These are phyloP conservation scores for Voacanga thouarsii DNA, from an alignment of 257 asterid genomes.

Conservation along the genomic window DNA sequence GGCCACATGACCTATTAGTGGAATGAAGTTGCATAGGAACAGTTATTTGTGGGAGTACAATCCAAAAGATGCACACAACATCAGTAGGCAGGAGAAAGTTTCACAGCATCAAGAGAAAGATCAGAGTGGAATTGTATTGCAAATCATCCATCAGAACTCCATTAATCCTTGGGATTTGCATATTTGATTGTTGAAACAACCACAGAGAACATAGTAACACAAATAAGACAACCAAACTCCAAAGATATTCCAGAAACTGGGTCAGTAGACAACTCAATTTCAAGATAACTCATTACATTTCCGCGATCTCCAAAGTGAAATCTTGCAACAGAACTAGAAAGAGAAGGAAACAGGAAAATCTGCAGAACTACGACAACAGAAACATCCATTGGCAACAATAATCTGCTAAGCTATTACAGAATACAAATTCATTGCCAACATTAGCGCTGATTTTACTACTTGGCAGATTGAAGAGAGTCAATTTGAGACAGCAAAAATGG, in stretches of 20 bases:
- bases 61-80: not conserved
- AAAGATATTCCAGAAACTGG: not conserved
- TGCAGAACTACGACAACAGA: not conserved
- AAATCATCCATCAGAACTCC: not conserved
- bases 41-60: too few species aligned
- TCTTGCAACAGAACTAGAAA: not conserved
- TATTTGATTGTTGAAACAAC: not conserved
- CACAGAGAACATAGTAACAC: not conserved
- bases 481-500: not conserved
- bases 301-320: not conserved
- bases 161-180: not conserved
- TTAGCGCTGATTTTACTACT: not conserved
- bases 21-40: not conserved
- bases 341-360: not conserved
- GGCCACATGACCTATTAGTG: not conserved
- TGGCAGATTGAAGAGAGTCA: conserved; percentile 8
- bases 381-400: not conserved
- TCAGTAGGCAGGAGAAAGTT: not conserved
- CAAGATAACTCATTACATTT: not conserved
- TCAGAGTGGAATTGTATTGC: not conserved
- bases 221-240: not conserved
- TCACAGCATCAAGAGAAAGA: not conserved
- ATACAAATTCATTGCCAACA: not conserved
- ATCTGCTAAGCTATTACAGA: not conserved
- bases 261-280: not conserved